Percentiles rank a stretch among this genome's conserved stretches.
phyloP scores from a whole-genome alignment of 306 rosid genomes.

The Cicer judaicum region DNA sequence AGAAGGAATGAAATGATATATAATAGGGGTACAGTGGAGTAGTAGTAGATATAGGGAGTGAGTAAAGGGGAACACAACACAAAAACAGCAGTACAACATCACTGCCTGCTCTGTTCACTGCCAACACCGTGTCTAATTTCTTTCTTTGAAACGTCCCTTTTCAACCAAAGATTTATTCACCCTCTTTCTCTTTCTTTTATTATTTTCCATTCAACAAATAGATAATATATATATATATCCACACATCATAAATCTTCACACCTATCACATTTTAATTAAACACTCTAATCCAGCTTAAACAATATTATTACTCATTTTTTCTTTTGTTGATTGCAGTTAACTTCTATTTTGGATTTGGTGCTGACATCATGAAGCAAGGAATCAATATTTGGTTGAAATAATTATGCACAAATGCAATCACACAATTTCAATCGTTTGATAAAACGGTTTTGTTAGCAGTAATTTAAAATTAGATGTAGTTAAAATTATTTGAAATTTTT shows the following conservation, averaged over 20 bases:
- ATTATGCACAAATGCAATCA: background rate
- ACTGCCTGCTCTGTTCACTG: slow-evolving; percentile 61
- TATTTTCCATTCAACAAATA: too few species aligned
- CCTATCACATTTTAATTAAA: background rate
- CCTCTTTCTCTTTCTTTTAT: slow-evolving; percentile 16
- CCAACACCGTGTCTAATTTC: slow-evolving; percentile 64
- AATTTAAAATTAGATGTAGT: too few species aligned
- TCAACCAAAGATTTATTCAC: slow-evolving; percentile 54
- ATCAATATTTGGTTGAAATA: too few species aligned
- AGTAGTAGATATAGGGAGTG: slow-evolving; percentile 37
- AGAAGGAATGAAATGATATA: slow-evolving; percentile 37
- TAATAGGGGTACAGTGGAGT: slow-evolving; percentile 18
- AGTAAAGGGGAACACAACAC: slow-evolving; percentile 52
- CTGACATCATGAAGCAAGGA: too few species aligned
- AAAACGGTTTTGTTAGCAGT: too few species aligned
- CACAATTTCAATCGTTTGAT: background rate
- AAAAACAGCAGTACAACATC: slow-evolving; percentile 51
- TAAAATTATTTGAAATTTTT: too few species aligned
- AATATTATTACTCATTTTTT: slow-evolving; percentile 12
- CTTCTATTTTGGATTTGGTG: background rate
- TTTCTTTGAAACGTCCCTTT: slow-evolving; percentile 74
- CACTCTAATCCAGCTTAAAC: slow-evolving; percentile 27
- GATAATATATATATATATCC: too few species aligned
- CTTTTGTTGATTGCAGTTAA: slow-evolving; percentile 35
- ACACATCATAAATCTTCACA: too few species aligned